Percentiles rank a stretch among this genome's conserved stretches.
phyloP scores from a whole-genome alignment of 345 rosid species.

The Firmiana major region DNA sequence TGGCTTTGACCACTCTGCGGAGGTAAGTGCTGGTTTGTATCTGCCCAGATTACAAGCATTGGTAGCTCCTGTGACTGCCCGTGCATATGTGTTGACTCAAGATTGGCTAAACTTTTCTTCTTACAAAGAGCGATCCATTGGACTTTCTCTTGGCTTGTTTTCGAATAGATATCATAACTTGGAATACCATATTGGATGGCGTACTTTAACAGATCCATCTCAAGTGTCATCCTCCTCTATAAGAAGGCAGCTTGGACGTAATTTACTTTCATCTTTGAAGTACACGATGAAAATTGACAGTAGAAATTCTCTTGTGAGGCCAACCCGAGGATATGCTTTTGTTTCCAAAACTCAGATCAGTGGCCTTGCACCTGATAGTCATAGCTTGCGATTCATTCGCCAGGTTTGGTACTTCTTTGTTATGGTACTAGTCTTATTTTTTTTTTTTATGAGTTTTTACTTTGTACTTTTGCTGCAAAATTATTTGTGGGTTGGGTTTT shows the following conservation, averaged over 20 bases:
- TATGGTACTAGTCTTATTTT: not conserved
- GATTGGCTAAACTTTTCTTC: slow-evolving; percentile 86
- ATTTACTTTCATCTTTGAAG: slow-evolving; percentile 70
- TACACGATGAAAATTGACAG: slow-evolving; percentile 66
- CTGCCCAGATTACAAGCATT: slow-evolving; percentile 68
- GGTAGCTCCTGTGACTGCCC: slow-evolving; percentile 57
- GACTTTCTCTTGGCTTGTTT: slow-evolving; percentile 78
- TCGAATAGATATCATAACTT: slow-evolving; percentile 69
- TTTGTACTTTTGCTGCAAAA: not conserved
- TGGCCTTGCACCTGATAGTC: slow-evolving; percentile 89
- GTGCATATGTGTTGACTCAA: slow-evolving; percentile 72
- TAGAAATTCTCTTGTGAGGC: slow-evolving; percentile 77
- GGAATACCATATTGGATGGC: slow-evolving; percentile 72
- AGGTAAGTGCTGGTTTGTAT: slow-evolving; percentile 73
- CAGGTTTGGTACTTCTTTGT: slow-evolving; percentile 54
- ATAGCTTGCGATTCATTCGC: slow-evolving; percentile 73
- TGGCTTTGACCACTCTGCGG: slow-evolving; percentile 78
- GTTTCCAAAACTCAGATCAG: slow-evolving; percentile 68
- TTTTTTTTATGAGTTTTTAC: not conserved
- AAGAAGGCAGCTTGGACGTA: slow-evolving; percentile 91
- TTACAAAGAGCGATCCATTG: slow-evolving; percentile 71
- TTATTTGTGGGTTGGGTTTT: not conserved
- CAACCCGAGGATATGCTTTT: slow-evolving; percentile 82
- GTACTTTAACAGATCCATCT: slow-evolving; percentile 74
- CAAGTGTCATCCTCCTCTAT: slow-evolving; percentile 52